Percentiles rank a stretch among this genome's conserved stretches.
Conservation (phyloP, 2,329 filamentous ascomycete genomes). For the Trichoderma endophyticum region DNA sequence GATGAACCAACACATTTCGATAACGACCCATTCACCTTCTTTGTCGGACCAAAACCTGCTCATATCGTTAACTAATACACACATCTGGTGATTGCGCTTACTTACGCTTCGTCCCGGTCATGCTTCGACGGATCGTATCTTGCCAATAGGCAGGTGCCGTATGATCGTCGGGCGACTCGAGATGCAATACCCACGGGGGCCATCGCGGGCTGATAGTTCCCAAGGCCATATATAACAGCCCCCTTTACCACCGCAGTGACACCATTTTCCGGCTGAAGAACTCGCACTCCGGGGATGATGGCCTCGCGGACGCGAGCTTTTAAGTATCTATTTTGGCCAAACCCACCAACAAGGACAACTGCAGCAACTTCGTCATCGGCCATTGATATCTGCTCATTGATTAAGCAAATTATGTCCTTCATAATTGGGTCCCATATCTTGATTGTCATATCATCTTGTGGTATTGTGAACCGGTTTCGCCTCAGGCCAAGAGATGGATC, state of each 20-base stretch:
- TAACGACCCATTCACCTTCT: conserved; percentile 35
- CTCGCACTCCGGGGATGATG: conserved; percentile 35
- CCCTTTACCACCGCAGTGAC: conserved; percentile 52
- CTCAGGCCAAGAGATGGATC: conserved; percentile 33
- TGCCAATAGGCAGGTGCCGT: conserved; percentile 36
- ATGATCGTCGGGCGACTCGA: conserved; percentile 37
- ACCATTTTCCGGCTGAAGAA: conserved; percentile 47
- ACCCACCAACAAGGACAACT: conserved; percentile 49
- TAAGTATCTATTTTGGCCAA: conserved; percentile 45
- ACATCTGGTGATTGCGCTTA: not conserved
- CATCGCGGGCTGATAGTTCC: conserved; percentile 30
- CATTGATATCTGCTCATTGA: conserved; percentile 41
- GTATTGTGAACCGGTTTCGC: conserved; percentile 32
- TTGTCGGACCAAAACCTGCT: conserved; percentile 39
- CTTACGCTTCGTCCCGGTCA: conserved; percentile 36
- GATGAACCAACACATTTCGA: conserved; percentile 41
- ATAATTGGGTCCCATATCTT: conserved; percentile 43
- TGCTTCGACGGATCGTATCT: conserved; percentile 38
- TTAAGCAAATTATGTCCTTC: conserved; percentile 42
- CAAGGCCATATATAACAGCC: conserved; percentile 43
- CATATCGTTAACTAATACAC: conserved; percentile 19
- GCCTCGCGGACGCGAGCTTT: conserved; percentile 39
- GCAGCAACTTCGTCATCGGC: conserved; percentile 35
- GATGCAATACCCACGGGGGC: conserved; percentile 33
- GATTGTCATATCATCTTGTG: conserved; percentile 63